phyloP scores from a whole-genome alignment of 345 rosid species.

The Moricandia arvensis region DNA sequence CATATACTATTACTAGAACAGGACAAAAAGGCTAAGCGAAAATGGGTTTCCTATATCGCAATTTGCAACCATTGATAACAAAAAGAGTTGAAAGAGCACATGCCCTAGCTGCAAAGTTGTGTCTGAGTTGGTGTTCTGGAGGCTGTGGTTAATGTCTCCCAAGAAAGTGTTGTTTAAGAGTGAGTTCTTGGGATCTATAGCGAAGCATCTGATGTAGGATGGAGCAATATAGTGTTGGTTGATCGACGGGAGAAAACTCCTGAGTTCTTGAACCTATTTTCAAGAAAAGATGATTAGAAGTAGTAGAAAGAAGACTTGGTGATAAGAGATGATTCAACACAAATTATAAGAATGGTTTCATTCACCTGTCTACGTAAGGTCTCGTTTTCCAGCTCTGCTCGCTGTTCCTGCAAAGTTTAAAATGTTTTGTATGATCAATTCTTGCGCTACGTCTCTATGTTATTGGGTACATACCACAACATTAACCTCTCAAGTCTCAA shows the following conservation, averaged over 20 bases:
- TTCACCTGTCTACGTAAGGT: slow-evolving; percentile 82
- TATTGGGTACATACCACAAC: background rate
- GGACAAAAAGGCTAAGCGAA: background rate
- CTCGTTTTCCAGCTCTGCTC: slow-evolving; percentile 80
- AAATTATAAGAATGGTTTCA: slow-evolving; percentile 12
- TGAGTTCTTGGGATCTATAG: slow-evolving; percentile 49
- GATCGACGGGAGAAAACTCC: slow-evolving; percentile 57
- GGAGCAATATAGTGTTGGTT: slow-evolving; percentile 44
- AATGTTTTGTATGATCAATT: background rate
- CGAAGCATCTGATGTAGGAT: slow-evolving; percentile 50
- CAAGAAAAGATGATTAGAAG: slow-evolving; percentile 17
- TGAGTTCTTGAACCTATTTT: slow-evolving; percentile 72
- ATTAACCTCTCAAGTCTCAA: background rate
- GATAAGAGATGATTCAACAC: background rate
- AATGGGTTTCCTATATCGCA: background rate
- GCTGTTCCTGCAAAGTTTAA: slow-evolving; percentile 58
- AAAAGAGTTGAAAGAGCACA: background rate
- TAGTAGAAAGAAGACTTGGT: background rate
- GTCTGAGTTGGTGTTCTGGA: slow-evolving; percentile 70
- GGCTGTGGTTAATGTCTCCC: slow-evolving; percentile 39
- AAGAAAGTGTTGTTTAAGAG: slow-evolving; percentile 38
- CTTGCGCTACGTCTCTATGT: background rate
- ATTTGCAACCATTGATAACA: background rate
- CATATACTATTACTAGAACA: background rate
- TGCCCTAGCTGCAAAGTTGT: slow-evolving; percentile 90